Evolutionary conservation across 164 flowering plant genomes (phyloP), one percentile per base, ranked within the genome.

Genomic region (Santalum album): DNA sequence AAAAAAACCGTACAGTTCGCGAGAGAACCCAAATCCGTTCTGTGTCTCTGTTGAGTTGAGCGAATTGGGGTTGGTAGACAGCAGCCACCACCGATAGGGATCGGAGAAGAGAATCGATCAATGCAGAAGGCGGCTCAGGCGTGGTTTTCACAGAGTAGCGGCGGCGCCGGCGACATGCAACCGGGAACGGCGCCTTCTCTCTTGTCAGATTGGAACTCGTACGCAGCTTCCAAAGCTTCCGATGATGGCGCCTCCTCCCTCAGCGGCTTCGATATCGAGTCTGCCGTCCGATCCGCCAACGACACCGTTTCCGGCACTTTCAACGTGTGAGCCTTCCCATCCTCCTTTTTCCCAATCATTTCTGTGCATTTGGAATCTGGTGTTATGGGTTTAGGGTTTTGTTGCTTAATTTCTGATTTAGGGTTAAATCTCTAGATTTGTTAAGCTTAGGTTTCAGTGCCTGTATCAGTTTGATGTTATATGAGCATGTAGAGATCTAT

Each of bases 141-240:
- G 3, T 90, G 97, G 97, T 90, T 63, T 46, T 90, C 65, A 56
- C 76, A 43, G 86, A 54, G 55, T 45, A 2, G 71, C 72, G 32
- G 57, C 58, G 61, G 71, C 49, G 40, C 55, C 56, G 57, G 32
- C 46, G 73, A 61, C 21, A 69, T 54, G 22, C 71, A 59, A 59
- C 66, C 73, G 25, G 55, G 9, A 48, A 53, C 65, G 16, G 54
- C 81, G 9, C 64, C 92, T 14, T 87, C 97, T 47, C 60, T 90
- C 50, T 74, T 90, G n/a, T 74, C 95, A 6, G 95, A 87, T 64
- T 90, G 98, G 98, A 86, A 87, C 55, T 79, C 98, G 0, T 90
- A 90, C 62, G 80, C 91, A 0, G 73, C 95, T 17, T 54, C 87
- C 1, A 65, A 62, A 70, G 57, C 49, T n/a, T 49, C 65, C 10